Conservation (phyloP, 2,329 filamentous ascomycete species). For the Alternaria burnsii region DNA sequence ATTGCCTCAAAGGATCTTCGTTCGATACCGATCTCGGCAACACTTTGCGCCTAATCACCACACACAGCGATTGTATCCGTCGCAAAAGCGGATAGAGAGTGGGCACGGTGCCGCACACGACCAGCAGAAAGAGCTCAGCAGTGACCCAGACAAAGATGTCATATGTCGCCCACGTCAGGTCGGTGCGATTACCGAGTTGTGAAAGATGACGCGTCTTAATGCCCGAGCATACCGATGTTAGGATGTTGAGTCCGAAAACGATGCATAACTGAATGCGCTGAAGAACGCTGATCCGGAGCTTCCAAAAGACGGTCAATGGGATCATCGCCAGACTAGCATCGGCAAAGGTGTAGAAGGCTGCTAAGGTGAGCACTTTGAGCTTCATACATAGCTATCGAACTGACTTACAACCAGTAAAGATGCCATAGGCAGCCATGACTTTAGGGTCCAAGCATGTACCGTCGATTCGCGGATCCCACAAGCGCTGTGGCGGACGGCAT, state of each 20-base stretch:
- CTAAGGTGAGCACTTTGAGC: not conserved
- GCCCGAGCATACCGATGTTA: not conserved
- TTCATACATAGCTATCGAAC: not conserved
- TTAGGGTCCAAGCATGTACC: not conserved
- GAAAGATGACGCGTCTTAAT: not conserved
- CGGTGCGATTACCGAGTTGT: not conserved
- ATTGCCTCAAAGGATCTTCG: not conserved
- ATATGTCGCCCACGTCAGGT: not conserved
- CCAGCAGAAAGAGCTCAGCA: not conserved
- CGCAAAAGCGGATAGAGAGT: not conserved
- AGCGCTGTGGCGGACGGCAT: not conserved
- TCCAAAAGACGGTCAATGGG: not conserved
- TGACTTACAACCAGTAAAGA: not conserved
- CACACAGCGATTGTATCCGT: not conserved
- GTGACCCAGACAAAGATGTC: not conserved
- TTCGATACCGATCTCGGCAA: not conserved
- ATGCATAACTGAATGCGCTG: not conserved
- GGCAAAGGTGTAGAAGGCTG: not conserved
- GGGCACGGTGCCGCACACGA: not conserved
- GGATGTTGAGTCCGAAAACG: not conserved
- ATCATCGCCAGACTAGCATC: not conserved
- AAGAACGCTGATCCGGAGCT: not conserved
- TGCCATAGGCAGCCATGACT: not conserved
- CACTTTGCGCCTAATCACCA: not conserved
- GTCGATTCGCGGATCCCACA: not conserved